Conservation (phyloP, 345 rosid species). For the Noccaea caerulescens region DNA sequence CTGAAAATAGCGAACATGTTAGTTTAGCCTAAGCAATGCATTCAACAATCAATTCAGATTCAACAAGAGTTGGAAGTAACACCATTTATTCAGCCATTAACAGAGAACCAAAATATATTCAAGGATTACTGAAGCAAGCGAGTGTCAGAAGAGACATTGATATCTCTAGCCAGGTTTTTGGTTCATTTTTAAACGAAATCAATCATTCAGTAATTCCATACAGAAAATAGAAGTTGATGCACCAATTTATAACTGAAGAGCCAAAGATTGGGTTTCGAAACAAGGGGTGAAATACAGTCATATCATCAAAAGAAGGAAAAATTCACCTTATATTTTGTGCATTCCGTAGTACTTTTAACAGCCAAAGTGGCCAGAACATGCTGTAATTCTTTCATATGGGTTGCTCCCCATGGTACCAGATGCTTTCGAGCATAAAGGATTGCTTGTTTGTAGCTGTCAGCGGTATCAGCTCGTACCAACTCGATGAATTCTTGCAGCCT, state of each 20-base stretch:
- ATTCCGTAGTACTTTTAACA: constrained; percentile 74
- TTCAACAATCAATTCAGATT: neutral
- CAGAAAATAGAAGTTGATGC: constrained; percentile 23
- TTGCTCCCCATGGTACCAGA: constrained; percentile 88
- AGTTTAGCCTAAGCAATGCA: constrained; percentile 25
- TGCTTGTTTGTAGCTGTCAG: constrained; percentile 69
- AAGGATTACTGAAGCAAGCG: constrained; percentile 19
- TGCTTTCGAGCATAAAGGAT: constrained; percentile 80
- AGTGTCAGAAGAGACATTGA: constrained; percentile 5
- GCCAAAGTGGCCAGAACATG: constrained; percentile 87
- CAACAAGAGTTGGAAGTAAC: constrained; percentile 15
- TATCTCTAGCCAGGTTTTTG: neutral
- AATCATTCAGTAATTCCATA: constrained; percentile 9
- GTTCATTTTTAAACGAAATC: neutral
- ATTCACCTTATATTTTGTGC: constrained; percentile 79
- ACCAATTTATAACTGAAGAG: constrained; percentile 14
- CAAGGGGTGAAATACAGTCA: neutral
- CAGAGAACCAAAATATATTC: neutral
- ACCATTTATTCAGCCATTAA: constrained; percentile 1
- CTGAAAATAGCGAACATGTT: constrained; percentile 46
- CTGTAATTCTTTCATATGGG: constrained; percentile 85
- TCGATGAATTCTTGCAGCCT: constrained; percentile 96
- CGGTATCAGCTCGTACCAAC: constrained; percentile 82
- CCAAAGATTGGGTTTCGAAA: constrained; percentile 18
- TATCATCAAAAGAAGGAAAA: constrained; percentile 19